Evolutionary conservation across 371 early-diverging fungal genomes (phyloP).

Genomic region (Rhizopus arrhizus): DNA sequence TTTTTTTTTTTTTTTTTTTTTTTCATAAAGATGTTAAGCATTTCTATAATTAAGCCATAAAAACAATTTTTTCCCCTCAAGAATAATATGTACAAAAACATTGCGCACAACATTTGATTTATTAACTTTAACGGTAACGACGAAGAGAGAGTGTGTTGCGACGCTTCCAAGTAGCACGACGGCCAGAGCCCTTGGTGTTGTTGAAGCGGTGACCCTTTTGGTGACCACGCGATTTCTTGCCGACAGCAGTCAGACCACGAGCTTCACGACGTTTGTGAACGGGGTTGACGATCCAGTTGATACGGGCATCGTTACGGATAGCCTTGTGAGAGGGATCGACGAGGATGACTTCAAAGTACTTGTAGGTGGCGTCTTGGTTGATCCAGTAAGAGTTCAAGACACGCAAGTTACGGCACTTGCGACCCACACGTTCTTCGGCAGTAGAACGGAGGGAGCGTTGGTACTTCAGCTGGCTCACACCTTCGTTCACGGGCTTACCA

Average conservation of each 20-base stretch:
- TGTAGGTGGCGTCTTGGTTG: slow-evolving; percentile 98
- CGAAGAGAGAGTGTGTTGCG: slow-evolving; percentile 82
- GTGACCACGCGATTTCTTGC: slow-evolving; percentile 96
- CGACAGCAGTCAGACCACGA: slow-evolving; percentile 96
- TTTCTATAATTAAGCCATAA: not conserved
- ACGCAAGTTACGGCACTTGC: slow-evolving; percentile 92
- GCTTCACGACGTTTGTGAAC: slow-evolving; percentile 99
- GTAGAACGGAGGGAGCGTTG: slow-evolving; percentile 89
- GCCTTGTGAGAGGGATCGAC: slow-evolving; percentile 97
- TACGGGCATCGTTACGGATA: slow-evolving; percentile 96
- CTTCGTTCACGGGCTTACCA: slow-evolving; percentile 98
- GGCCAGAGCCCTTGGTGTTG: slow-evolving; percentile 98
- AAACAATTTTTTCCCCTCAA: not conserved
- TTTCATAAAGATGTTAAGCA: too few relatives aligned
- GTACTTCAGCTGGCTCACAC: slow-evolving; percentile 97
- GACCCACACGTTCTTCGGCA: slow-evolving; percentile 98
- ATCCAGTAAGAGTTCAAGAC: slow-evolving; percentile 99
- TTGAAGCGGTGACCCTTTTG: slow-evolving; percentile 98
- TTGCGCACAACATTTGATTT: not conserved
- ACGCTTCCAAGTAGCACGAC: slow-evolving; percentile 75
- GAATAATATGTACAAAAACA: not conserved
- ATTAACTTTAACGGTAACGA: slow-evolving; percentile 74
- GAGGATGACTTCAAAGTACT: slow-evolving; percentile 98
- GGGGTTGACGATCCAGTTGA: slow-evolving; percentile 98
- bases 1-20: too few relatives aligned